These are phyloP conservation scores for Aquilaria malaccensis DNA, from an alignment of 345 rosid species.

Conservation along the genomic window DNA sequence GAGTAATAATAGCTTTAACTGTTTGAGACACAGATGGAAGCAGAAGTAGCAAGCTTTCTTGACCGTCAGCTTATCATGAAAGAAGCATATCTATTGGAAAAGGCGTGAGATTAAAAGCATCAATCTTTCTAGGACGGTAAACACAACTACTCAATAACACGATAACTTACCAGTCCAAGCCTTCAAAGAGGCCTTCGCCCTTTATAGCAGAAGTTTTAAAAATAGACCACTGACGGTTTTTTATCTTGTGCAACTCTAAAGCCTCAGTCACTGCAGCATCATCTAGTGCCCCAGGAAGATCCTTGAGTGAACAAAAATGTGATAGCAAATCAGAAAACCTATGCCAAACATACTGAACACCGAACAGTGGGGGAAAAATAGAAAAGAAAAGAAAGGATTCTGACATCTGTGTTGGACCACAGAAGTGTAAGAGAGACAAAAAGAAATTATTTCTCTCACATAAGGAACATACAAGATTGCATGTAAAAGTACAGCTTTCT, in stretches of 20 bases:
- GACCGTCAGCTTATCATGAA: no score
- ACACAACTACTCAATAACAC: no score
- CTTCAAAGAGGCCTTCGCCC: slow-evolving; percentile 74
- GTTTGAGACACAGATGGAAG: no score
- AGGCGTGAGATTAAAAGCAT: no score
- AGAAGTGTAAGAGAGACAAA: no score
- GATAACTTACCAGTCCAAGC: slow-evolving; percentile 64
- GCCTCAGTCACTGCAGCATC: slow-evolving; percentile 65
- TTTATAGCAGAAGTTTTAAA: slow-evolving; percentile 66
- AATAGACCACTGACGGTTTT: slow-evolving; percentile 66
- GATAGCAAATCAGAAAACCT: not conserved
- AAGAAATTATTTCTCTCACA: slow-evolving; percentile 1
- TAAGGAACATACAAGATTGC: not conserved
- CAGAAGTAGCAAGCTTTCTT: no score
- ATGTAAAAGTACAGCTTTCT: not conserved
- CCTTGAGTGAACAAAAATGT: slow-evolving; percentile 26
- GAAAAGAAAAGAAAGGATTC: not conserved
- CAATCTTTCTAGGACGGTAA: no score
- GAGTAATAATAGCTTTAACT: no score
- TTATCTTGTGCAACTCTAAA: slow-evolving; percentile 64
- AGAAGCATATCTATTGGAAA: no score
- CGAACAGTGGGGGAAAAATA: not conserved
- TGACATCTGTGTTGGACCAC: not conserved
- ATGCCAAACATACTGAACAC: no score
- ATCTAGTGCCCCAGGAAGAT: slow-evolving; percentile 79